phyloP scores from a whole-genome alignment of 768 basidiomycete genomes.

The Tylopilus subfusipes region DNA sequence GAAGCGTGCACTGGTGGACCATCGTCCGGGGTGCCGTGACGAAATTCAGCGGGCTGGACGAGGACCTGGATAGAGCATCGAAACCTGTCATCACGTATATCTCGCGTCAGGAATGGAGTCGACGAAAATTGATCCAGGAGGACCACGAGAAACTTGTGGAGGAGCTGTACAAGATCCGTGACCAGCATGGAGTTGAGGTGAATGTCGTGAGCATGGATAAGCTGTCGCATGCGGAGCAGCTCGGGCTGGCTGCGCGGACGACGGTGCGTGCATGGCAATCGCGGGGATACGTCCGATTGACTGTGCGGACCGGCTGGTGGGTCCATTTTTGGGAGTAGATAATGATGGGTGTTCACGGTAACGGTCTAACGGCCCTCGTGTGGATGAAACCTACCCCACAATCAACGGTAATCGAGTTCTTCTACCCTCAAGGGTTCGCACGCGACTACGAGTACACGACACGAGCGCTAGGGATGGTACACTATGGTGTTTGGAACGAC shows the following conservation, averaged over 20 bases:
- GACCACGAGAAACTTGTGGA: constrained; percentile 78
- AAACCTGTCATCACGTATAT: constrained; percentile 90
- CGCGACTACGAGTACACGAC: constrained; percentile 82
- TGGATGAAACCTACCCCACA: constrained; percentile 89
- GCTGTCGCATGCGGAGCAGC: constrained; percentile 74
- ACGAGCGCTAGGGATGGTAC: constrained; percentile 76
- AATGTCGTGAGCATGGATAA: constrained; percentile 85
- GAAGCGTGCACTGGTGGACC: constrained; percentile 81
- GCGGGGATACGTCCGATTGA: not conserved
- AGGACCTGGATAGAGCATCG: constrained; percentile 42
- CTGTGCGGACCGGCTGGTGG: too few species aligned
- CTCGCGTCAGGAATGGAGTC: constrained; percentile 83
- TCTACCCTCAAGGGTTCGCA: constrained; percentile 80
- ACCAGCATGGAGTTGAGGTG: constrained; percentile 77
- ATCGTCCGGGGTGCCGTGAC: constrained; percentile 71
- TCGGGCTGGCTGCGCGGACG: constrained; percentile 75
- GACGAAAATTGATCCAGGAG: constrained; percentile 72
- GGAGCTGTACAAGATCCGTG: constrained; percentile 66
- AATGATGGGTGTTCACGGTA: constrained; percentile 93
- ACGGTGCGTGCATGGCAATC: constrained; percentile 55
- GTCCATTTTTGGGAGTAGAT: constrained; percentile 49
- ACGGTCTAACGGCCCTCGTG: constrained; percentile 80
- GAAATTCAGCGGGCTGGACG: constrained; percentile 60
- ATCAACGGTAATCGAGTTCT: constrained; percentile 91
- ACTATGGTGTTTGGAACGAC: constrained; percentile 83